Percentiles rank a stretch among this genome's conserved stretches.
phyloP scores from a whole-genome alignment of 306 rosid genomes.

The Casuarina glauca region DNA sequence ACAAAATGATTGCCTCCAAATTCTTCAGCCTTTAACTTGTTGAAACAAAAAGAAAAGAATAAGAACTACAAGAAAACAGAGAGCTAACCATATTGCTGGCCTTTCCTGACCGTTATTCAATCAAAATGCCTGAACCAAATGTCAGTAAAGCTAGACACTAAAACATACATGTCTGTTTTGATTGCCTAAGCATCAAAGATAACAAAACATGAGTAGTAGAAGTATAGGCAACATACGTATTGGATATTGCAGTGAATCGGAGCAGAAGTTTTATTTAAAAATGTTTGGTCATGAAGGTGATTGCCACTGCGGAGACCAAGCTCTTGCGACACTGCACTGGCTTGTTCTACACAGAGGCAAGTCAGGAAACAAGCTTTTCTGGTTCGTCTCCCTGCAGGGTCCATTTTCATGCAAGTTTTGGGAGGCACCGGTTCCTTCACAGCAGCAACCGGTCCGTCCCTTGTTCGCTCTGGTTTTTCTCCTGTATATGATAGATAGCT shows the following conservation, averaged over 20 bases:
- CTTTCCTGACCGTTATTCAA: slow-evolving; percentile 25
- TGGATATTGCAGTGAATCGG: background rate
- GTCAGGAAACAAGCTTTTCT: too few relatives aligned
- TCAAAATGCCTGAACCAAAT: slow-evolving; percentile 62
- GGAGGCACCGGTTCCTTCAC: too few relatives aligned
- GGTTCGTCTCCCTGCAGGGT: too few relatives aligned
- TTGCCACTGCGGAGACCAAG: too few relatives aligned
- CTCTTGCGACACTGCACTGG: too few relatives aligned
- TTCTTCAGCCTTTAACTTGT: background rate
- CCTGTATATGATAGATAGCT: too few relatives aligned
- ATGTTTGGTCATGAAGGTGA: too few relatives aligned
- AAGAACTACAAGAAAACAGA: background rate
- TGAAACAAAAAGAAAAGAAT: background rate
- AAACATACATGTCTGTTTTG: background rate
- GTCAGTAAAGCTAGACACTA: background rate
- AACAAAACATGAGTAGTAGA: background rate
- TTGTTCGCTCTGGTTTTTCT: too few relatives aligned
- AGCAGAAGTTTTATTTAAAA: background rate
- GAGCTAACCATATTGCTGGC: background rate
- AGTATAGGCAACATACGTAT: background rate
- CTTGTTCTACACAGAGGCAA: too few relatives aligned
- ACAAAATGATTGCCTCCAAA: background rate
- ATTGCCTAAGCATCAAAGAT: background rate
- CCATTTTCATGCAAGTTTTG: too few relatives aligned
- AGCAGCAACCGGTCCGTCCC: too few relatives aligned